phyloP scores from a whole-genome alignment of 306 rosid species.

The Lathyrus aphaca region DNA sequence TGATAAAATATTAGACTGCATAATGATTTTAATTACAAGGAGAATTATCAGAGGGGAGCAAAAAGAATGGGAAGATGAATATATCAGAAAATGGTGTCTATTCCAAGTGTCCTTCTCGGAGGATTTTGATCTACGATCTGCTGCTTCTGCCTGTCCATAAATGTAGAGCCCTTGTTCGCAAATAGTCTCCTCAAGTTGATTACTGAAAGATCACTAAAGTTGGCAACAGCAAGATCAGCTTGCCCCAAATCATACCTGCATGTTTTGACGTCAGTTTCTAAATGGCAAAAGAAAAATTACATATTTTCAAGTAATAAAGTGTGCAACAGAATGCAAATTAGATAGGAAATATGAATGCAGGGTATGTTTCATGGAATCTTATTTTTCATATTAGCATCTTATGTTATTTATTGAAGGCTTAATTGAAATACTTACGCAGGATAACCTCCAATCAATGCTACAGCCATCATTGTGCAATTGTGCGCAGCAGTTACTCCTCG shows the following conservation, averaged over 20 bases:
- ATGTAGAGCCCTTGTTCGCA: slow-evolving; percentile 85
- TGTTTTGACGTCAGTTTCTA: slow-evolving; percentile 41
- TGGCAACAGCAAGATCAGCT: slow-evolving; percentile 98
- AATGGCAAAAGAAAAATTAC: slow-evolving; percentile 19
- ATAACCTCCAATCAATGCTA: slow-evolving; percentile 85
- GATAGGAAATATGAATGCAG: too few species aligned
- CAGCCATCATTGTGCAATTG: slow-evolving; percentile 98
- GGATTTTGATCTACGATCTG: slow-evolving; percentile 81
- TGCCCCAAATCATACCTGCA: slow-evolving; percentile 86
- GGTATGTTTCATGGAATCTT: slow-evolving; percentile 12
- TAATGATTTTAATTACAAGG: slow-evolving; percentile 50
- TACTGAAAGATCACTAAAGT: slow-evolving; percentile 87
- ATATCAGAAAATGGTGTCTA: slow-evolving; percentile 81
- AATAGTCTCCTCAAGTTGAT: slow-evolving; percentile 93
- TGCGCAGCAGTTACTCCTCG: slow-evolving; percentile 96
- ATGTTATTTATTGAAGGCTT: slow-evolving; percentile 3
- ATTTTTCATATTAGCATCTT: slow-evolving; percentile 16
- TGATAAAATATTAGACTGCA: slow-evolving; percentile 31
- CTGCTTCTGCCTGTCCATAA: slow-evolving; percentile 91
- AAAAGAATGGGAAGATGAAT: slow-evolving; percentile 13
- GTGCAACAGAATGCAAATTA: too few species aligned
- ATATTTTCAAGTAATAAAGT: not conserved
- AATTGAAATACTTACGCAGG: slow-evolving; percentile 71
- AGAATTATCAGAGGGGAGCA: slow-evolving; percentile 9
- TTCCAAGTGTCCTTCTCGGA: slow-evolving; percentile 73